phyloP scores from a whole-genome alignment of 2,329 filamentous ascomycete species.

The Aspergillus novoparasiticus region DNA sequence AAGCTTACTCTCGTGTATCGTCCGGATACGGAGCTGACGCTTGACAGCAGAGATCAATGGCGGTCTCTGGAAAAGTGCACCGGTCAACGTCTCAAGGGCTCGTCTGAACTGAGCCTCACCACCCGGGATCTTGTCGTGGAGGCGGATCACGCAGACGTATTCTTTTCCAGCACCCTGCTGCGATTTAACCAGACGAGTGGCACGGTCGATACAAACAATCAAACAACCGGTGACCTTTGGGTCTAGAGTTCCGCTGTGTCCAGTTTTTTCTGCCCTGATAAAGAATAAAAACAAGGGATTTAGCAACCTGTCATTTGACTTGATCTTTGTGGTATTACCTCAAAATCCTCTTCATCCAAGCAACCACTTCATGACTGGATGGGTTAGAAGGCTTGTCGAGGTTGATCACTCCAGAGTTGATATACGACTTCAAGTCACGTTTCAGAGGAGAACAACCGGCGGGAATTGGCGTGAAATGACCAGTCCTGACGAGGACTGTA shows the following conservation, averaged over 20 bases:
- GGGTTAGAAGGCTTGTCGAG: conserved; percentile 97
- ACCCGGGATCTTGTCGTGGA: conserved; percentile 93
- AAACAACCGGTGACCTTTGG: conserved; percentile 96
- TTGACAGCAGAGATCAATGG: conserved; percentile 98
- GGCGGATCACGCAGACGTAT: conserved; percentile 92
- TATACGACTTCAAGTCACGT: conserved; percentile 94
- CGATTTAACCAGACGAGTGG: conserved; percentile 96
- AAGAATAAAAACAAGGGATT: conserved; percentile 16
- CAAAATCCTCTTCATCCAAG: conserved; percentile 98
- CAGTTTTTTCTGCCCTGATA: conserved; percentile 87
- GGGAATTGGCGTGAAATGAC: conserved; percentile 95
- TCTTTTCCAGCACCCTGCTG: conserved; percentile 99
- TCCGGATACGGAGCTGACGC: conserved; percentile 96
- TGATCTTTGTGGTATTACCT: conserved; percentile 56
- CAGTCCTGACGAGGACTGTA: conserved; percentile 84
- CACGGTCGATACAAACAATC: conserved; percentile 94
- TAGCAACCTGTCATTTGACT: conserved; percentile 15
- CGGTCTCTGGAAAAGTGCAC: conserved; percentile 94
- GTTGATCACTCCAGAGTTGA: conserved; percentile 97
- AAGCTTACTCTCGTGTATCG: conserved; percentile 95
- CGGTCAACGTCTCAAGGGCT: conserved; percentile 92
- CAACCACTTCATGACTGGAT: conserved; percentile 97
- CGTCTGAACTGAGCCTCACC: conserved; percentile 91
- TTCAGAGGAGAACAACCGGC: conserved; percentile 88
- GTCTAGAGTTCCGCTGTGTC: conserved; percentile 96